Evolutionary conservation across 352 stramenopile species (phyloP).

Genomic region (Globisporangium paddicum): DNA sequence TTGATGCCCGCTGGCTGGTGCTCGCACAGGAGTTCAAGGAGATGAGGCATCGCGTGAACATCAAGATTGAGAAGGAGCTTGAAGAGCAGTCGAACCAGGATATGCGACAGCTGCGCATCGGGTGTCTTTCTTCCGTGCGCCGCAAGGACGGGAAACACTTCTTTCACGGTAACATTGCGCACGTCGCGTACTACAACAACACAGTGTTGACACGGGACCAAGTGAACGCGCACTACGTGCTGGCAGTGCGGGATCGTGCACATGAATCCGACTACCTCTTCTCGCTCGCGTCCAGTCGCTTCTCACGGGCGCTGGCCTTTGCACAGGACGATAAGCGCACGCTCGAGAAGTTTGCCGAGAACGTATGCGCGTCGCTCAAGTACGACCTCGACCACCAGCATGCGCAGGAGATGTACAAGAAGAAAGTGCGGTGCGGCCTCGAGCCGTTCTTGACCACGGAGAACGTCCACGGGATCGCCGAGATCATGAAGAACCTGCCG

Average conservation of each 20-base stretch:
- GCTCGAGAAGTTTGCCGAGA: constrained; percentile 71
- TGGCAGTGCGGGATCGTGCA: constrained; percentile 54
- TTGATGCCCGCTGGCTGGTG: constrained; percentile 52
- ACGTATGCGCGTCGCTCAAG: constrained; percentile 76
- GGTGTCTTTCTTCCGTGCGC: constrained; percentile 53
- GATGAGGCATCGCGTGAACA: constrained; percentile 65
- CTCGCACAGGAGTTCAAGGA: constrained; percentile 60
- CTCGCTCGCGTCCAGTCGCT: constrained; percentile 58
- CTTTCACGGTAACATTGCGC: constrained; percentile 78
- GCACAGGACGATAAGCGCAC: constrained; percentile 58
- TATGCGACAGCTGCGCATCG: constrained; percentile 61
- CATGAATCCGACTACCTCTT: constrained; percentile 78
- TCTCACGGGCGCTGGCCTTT: constrained; percentile 53
- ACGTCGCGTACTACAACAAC: constrained; percentile 83
- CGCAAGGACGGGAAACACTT: constrained; percentile 78
- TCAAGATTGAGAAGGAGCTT: constrained; percentile 67
- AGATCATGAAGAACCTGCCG: constrained; percentile 79
- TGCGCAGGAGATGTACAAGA: constrained; percentile 70
- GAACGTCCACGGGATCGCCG: constrained; percentile 68
- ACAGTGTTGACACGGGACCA: constrained; percentile 51
- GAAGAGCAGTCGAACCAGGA: constrained; percentile 55
- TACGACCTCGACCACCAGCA: constrained; percentile 76
- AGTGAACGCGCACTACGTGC: constrained; percentile 72
- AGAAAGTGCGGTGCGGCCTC: constrained; percentile 65
- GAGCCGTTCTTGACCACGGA: constrained; percentile 53